These are phyloP conservation scores for Akebia trifoliata DNA, from an alignment of 164 flowering plant species.

Conservation along the genomic window DNA sequence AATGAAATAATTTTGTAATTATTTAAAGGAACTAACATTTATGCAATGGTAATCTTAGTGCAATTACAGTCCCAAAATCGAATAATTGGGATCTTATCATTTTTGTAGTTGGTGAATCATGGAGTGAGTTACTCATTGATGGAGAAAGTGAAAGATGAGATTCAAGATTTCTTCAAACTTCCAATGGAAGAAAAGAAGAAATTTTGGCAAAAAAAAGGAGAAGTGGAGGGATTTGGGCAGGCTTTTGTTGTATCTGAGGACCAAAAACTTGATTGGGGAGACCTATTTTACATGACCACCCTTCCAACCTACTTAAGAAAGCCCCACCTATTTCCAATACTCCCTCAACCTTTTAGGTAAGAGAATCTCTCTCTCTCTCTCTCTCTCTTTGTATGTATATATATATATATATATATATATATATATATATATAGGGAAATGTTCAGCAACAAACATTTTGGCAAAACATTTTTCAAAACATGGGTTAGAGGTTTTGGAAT, in stretches of 20 bases:
- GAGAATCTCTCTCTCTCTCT: not conserved
- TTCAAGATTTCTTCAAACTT: conserved; percentile 27
- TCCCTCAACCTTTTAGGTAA: conserved; percentile 31
- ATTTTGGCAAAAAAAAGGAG: conserved; percentile 26
- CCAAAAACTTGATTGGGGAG: conserved; percentile 42
- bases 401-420: not conserved
- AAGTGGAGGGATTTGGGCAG: conserved; percentile 38
- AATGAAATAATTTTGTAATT: too few species aligned
- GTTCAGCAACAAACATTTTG: too few species aligned
- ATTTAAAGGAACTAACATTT: too few species aligned
- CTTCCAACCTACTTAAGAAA: conserved; percentile 26
- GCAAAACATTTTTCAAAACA: too few species aligned
- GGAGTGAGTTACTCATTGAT: conserved; percentile 23
- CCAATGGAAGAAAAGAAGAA: conserved; percentile 38
- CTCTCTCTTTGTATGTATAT: too few species aligned
- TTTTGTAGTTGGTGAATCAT: conserved; percentile 37
- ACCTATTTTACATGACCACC: conserved; percentile 24
- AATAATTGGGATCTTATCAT: too few species aligned
- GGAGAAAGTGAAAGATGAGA: conserved; percentile 26
- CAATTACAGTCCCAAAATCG: too few species aligned
- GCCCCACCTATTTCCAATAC: conserved; percentile 23
- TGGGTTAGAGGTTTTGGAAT: too few species aligned
- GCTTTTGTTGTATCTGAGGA: conserved; percentile 35
- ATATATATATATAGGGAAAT: too few species aligned
- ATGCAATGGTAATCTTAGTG: too few species aligned